Conservation (phyloP, 345 rosid genomes). For the Streptanthus diversifolius region DNA sequence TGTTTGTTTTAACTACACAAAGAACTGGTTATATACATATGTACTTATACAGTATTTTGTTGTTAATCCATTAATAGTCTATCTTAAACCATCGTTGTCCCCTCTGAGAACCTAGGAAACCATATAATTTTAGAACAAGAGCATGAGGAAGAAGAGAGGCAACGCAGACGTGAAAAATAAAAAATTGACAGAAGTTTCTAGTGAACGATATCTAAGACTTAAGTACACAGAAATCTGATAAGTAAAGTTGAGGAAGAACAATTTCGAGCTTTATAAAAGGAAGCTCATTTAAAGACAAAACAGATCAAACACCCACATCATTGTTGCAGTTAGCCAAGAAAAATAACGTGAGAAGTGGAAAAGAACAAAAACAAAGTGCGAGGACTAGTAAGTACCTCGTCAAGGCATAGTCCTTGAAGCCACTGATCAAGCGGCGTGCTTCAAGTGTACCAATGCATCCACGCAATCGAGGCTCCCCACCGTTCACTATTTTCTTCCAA, state of each 20-base stretch:
- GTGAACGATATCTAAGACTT: not conserved
- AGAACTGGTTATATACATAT: no score
- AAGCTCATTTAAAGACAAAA: not conserved
- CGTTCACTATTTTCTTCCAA: conserved; percentile 88
- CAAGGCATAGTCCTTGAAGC: conserved; percentile 91
- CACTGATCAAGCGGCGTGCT: conserved; percentile 72
- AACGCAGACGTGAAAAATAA: not conserved
- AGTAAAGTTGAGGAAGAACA: not conserved
- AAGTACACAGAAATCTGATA: not conserved
- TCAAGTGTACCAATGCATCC: conserved; percentile 98
- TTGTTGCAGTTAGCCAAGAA: not conserved
- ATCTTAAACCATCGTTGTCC: not conserved
- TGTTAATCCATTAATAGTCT: not conserved
- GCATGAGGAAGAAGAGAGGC: not conserved
- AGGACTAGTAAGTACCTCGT: conserved; percentile 55
- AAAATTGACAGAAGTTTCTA: not conserved
- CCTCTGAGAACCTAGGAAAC: not conserved
- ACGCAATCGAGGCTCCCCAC: conserved; percentile 92
- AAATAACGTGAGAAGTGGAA: not conserved
- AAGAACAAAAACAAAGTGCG: not conserved
- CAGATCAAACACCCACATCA: not conserved
- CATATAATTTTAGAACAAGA: not conserved
- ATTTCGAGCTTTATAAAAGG: not conserved
- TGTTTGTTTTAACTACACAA: not conserved
- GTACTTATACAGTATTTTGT: not conserved